These are phyloP conservation scores for Calonectria ilicicola DNA, from an alignment of 2,329 filamentous ascomycete species.

Conservation along the genomic window DNA sequence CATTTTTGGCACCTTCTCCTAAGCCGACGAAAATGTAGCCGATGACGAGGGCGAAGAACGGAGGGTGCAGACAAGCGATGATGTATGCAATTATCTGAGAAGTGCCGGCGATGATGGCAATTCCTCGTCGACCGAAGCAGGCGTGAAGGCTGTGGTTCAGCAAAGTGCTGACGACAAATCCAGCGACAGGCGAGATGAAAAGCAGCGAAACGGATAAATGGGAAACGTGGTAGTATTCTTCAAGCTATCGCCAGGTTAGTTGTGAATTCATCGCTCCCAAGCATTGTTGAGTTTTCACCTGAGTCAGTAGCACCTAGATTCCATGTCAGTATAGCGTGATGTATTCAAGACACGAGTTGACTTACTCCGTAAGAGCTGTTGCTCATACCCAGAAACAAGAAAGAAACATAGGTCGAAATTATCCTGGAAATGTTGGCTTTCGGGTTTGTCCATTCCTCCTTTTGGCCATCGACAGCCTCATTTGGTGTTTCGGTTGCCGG, in stretches of 20 bases:
- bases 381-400: not conserved
- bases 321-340: not conserved
- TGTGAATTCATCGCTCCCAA: not conserved
- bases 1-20: not conserved
- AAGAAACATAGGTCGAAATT: not conserved
- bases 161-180: not conserved
- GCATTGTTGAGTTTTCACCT: not conserved
- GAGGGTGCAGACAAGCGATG: not conserved
- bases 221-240: not conserved
- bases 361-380: not conserved
- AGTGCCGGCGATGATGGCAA: not conserved
- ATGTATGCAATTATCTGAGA: not conserved
- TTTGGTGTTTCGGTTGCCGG: not conserved
- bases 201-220: not conserved
- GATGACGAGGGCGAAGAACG: not conserved
- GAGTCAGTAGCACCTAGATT: not conserved
- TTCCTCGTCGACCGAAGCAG: not conserved
- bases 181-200: not conserved
- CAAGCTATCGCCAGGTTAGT: not conserved
- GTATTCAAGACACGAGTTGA: not conserved
- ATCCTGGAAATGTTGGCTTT: not conserved
- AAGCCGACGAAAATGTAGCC: not conserved
- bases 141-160: not conserved
- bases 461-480: not conserved
- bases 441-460: not conserved